These are phyloP conservation scores for Neurospora sp. DNA, from an alignment of 495 filamentous ascomycete species.

Conservation along the genomic window DNA sequence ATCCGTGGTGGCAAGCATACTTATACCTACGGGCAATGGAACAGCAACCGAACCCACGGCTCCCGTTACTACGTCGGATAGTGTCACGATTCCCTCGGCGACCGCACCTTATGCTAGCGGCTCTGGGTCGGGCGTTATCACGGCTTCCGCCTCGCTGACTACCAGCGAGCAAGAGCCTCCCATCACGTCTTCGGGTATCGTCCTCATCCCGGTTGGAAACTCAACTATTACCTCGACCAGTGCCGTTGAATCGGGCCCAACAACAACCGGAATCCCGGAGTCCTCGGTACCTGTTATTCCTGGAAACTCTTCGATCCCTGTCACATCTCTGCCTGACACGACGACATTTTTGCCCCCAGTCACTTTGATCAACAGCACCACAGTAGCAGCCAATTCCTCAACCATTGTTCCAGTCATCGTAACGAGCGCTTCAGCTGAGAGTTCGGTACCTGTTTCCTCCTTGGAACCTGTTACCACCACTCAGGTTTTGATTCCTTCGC, in stretches of 20 bases:
- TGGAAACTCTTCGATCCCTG: neutral
- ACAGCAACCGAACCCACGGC: neutral
- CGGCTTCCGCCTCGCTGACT: neutral
- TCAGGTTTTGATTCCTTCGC: neutral
- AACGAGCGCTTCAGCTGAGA: neutral
- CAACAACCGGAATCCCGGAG: neutral
- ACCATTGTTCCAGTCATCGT: neutral
- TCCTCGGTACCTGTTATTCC: neutral
- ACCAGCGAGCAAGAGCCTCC: neutral
- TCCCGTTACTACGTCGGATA: neutral
- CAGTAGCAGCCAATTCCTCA: neutral
- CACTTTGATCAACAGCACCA: neutral
- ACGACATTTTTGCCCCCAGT: neutral
- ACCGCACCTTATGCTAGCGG: neutral
- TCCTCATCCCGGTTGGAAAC: neutral
- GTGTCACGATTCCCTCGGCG: neutral
- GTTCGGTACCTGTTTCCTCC: neutral
- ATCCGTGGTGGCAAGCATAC: constrained; percentile 2
- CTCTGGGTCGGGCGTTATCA: neutral
- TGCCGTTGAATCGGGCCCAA: neutral
- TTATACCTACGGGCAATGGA: neutral
- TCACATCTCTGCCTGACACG: neutral
- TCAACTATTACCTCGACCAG: neutral
- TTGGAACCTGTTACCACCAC: neutral
- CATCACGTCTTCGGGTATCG: neutral